Base-by-base conservation (phyloP, 768 basidiomycete genomes). In the Mycena galopus region DNA sequence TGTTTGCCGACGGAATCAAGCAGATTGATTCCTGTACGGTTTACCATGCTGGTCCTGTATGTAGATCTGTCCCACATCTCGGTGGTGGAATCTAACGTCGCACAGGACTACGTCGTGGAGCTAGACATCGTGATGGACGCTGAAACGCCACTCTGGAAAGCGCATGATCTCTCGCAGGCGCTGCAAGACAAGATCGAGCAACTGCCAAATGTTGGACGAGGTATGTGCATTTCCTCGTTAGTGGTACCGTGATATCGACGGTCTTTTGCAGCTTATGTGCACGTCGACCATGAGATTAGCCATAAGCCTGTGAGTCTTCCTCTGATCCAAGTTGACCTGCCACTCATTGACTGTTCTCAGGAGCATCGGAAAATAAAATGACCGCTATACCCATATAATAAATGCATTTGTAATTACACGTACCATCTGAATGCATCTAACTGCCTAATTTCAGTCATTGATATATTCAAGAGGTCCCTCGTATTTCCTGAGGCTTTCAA, bases 41-140 rank as follows among this genome's bases (percentile, higher is more conserved):
- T 9, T 92, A 92, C 72, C 89, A 91, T 70, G 87, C 87, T 30
- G 64, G 87, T 21, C 67, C 73, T 29, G 70, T 72, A n/a, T 42
- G 71, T 65, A 2, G 25, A 17, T 16, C 11, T 29, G 8, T 19
- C 30, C 55, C 12, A 25, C 50, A 29, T 10, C 14, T 6, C 33
- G 29, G n/a, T 9, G 16, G 30, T 37, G 19, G 10, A 37, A 39
- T 64, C 14, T 61, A 23, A 65, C 58, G 25, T 16, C 3, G 17
- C 19, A 2, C 25, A 83, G 82, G 82, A 89, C 58, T 90, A 88
- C 75, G 86, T 89, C 73, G 90, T 92, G 33, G 92, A 92, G 76
- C 80, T 92, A 25, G 91, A 93, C 80, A 86, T 92, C 65, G 91
- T 92, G 56, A 88, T 91, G 86, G 83, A 85, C 62, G 87, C 86